Percentiles rank a stretch among this genome's conserved stretches.
These are phyloP conservation scores for Picochlorum sp. DNA, from an alignment of 139 green algal species.

Conservation along the genomic window DNA sequence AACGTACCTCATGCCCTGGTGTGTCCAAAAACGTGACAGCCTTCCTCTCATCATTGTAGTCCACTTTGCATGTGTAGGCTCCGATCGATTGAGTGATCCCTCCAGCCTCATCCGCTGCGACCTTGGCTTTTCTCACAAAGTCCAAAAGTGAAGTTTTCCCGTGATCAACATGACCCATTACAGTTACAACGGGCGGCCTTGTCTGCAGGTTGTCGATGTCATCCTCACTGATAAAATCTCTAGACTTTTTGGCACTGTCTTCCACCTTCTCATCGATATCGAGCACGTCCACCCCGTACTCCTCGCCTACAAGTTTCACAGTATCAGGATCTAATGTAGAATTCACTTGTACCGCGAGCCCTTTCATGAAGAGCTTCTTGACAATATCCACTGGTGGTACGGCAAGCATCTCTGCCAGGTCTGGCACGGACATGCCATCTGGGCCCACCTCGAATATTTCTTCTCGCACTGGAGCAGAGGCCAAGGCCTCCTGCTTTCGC, in stretches of 20 bases:
- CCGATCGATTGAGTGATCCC: conserved; percentile 98
- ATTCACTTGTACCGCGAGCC: conserved; percentile 84
- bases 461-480: conserved; percentile 37
- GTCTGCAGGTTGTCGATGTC: conserved; percentile 67
- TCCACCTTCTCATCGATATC: conserved; percentile 40
- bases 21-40: conserved; percentile 96
- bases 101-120: conserved; percentile 89
- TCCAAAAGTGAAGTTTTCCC: conserved; percentile 88
- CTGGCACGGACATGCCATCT: conserved; percentile 77
- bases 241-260: conserved; percentile 51
- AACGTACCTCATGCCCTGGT: conserved; percentile 74
- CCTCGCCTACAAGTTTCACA: conserved; percentile 23
- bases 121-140: conserved; percentile 76
- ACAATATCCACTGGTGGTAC: conserved; percentile 76
- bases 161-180: conserved; percentile 99
- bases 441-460: conserved; percentile 92
- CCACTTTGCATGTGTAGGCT: conserved; percentile 81
- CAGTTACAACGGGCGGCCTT: conserved; percentile 86
- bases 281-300: conserved; percentile 42
- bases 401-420: conserved; percentile 72
- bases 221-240: conserved; percentile 60
- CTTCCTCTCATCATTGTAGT: conserved; percentile 13
- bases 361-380: conserved; percentile 93
- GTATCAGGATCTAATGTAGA: conserved; percentile 68
- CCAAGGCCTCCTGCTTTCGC: conserved; percentile 35